Conservation (phyloP, 2,329 filamentous ascomycete species). For the Fusarium gaditjirri region DNA sequence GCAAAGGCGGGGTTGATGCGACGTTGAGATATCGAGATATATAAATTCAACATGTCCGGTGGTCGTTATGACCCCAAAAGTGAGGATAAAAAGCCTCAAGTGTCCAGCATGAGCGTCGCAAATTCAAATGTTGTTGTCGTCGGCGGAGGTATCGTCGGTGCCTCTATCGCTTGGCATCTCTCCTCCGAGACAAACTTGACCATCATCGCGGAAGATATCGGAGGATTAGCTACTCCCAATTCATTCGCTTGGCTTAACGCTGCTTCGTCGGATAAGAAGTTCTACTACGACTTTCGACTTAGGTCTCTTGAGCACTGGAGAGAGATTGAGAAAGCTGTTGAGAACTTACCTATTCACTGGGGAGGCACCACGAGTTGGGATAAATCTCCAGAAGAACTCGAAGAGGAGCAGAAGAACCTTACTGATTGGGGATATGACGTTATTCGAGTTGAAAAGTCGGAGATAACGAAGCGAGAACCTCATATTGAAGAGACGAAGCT, state of each 20-base stretch:
- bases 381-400: not conserved
- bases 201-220: constrained; percentile 19
- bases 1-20: not conserved
- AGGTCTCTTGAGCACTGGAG: constrained; percentile 8
- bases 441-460: not conserved
- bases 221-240: constrained; percentile 6
- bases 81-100: rapidly evolving
- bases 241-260: constrained; percentile 23
- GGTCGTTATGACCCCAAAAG: rapidly evolving
- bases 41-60: not conserved
- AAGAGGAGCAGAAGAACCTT: constrained; percentile 4
- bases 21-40: not conserved
- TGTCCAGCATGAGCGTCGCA: not conserved
- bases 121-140: not conserved
- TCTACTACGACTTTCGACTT: constrained; percentile 19
- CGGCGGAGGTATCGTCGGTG: constrained; percentile 24
- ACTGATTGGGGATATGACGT: constrained; percentile 9
- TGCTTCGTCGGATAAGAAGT: constrained; percentile 3
- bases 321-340: not conserved
- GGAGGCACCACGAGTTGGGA: constrained; percentile 7
- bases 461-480: not conserved
- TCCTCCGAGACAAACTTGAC: constrained; percentile 11
- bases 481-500: not conserved
- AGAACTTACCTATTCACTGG: constrained; percentile 10
- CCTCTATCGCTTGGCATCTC: constrained; percentile 23